These are phyloP conservation scores for Pestalotiopsis sp. DNA, from an alignment of 2,329 filamentous ascomycete genomes.

Conservation along the genomic window DNA sequence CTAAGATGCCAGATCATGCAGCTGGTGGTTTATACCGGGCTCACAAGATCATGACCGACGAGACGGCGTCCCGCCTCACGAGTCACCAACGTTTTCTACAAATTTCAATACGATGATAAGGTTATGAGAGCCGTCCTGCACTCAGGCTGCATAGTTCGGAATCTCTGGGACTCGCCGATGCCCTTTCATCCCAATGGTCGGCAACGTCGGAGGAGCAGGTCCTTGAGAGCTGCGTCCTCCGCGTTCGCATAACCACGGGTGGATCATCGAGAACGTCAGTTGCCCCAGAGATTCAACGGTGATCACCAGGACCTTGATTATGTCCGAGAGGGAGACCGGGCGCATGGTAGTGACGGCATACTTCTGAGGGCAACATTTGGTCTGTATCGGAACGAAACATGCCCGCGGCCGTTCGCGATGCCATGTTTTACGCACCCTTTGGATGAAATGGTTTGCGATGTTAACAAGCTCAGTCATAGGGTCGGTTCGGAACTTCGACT, in stretches of 20 bases:
- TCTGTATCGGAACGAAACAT: not conserved
- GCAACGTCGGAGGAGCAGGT: not conserved
- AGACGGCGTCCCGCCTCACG: not conserved
- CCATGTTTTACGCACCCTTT: not conserved
- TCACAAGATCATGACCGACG: not conserved
- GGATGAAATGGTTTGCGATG: not conserved
- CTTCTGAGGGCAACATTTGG: not conserved
- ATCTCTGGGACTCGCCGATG: not conserved
- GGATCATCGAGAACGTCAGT: not conserved
- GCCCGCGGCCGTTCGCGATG: not conserved
- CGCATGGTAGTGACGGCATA: not conserved
- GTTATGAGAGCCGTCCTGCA: not conserved
- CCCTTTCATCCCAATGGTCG: not conserved
- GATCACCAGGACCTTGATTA: not conserved
- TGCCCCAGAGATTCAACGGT: not conserved
- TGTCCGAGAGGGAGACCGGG: not conserved
- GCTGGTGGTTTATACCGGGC: not conserved
- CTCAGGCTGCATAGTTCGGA: not conserved
- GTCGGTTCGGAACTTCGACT: not conserved
- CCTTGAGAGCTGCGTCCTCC: not conserved
- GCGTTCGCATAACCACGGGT: not conserved
- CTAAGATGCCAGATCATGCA: not conserved
- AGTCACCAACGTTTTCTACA: not conserved
- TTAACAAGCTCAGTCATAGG: not conserved
- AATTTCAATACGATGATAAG: not conserved